phyloP scores from a whole-genome alignment of 352 stramenopile species.

The Phytopythium cucurbitacearum region DNA sequence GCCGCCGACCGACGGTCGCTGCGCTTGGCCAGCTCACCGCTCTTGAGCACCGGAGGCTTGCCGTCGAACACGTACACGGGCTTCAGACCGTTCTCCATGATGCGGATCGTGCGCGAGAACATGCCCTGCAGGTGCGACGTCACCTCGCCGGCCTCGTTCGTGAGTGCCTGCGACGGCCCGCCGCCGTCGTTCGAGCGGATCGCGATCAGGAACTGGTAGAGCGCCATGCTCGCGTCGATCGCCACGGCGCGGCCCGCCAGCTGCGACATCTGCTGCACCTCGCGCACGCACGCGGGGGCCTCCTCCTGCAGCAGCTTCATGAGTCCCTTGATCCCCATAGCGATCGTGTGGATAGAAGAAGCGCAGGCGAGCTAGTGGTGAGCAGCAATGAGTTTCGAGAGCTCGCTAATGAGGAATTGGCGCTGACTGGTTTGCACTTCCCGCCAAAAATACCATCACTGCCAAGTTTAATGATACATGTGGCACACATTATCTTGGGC shows the following conservation, averaged over 20 bases:
- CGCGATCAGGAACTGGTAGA: constrained; percentile 98
- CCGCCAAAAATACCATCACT: too few relatives aligned
- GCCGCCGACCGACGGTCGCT: constrained; percentile 84
- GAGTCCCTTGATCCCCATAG: constrained; percentile 99
- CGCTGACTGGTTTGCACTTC: too few relatives aligned
- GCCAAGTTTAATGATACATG: too few relatives aligned
- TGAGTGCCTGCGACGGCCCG: constrained; percentile 90
- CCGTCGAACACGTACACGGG: constrained; percentile 99
- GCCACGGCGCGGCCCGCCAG: constrained; percentile 95
- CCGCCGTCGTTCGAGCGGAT: constrained; percentile 82
- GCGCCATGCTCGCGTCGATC: constrained; percentile 98
- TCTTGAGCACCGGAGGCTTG: constrained; percentile 97
- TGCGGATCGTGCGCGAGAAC: constrained; percentile 98
- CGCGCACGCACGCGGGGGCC: constrained; percentile 93
- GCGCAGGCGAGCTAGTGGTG: too few relatives aligned
- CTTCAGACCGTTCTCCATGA: constrained; percentile 97
- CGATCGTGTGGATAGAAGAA: background rate
- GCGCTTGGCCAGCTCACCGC: constrained; percentile 94
- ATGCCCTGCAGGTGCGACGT: constrained; percentile 93
- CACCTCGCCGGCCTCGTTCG: constrained; percentile 97
- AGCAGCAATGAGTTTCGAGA: too few relatives aligned
- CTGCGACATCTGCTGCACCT: constrained; percentile 92
- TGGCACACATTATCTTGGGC: too few relatives aligned
- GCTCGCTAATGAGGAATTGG: too few relatives aligned
- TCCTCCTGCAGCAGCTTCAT: constrained; percentile 98